Evolutionary conservation across 1,139 yeast species (phyloP), one percentile per base, ranked within the genome.

Genomic region (Candida sanyaensis): DNA sequence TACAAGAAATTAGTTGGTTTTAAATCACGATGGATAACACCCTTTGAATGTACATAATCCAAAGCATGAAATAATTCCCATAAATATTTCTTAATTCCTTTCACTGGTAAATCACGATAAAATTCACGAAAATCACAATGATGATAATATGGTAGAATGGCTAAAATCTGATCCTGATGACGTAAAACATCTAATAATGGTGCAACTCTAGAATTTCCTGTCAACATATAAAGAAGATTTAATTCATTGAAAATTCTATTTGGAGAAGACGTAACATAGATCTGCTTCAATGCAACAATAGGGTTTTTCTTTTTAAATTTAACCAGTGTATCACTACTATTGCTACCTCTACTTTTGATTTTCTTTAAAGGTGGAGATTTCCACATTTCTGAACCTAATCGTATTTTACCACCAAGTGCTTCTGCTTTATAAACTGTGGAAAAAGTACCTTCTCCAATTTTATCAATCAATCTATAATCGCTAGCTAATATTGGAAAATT

Each of bases 381-480:
- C 80, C 81, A 76, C 40, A 68, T 64, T 51, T 66, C 81, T 34
- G 69, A 65, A 17, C 71, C 74, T 50, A 68, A 60, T 54, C 59
- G 70, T 43, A 67, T 66, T 11, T 69, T 58, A 1, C 80, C 81
- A 49, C 71, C 71, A 44, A 84, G 63, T 48, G 92, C 96, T 52
- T 84, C 84, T 0, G 98, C 97, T 61, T 87, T 87, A 73, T 90
- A 93, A 4, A 93, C 97, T 1, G 91, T 82, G 23, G 96, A 88
- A 60, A 91, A 91, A 0, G 98, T 91, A 26, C 98, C 97, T 64
- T 92, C 97, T 10, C 99, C 99, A 55, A 92, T 88, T 62, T 92
- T 88, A 58, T 89, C 95, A 32, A 88, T 68, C 24, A 93, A 70
- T 37, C 83, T 73, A 60, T 87, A 92, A 43, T 81, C 78, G 28